phyloP scores from a whole-genome alignment of 257 asterid species.

The Paulownia fortunei region DNA sequence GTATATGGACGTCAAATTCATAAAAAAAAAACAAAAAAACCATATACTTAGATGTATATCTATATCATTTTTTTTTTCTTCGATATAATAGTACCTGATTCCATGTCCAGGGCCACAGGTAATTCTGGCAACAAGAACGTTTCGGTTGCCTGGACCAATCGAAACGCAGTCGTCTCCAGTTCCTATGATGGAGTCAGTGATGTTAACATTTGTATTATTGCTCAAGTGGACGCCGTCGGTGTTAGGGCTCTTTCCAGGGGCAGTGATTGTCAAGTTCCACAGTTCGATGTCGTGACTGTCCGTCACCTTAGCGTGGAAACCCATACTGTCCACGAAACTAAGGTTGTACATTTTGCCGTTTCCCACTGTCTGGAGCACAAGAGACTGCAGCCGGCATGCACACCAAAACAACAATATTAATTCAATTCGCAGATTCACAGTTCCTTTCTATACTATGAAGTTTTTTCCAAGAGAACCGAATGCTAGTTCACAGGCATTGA shows the following conservation, averaged over 20 bases:
- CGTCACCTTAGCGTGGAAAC: constrained; percentile 62
- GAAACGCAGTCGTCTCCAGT: constrained; percentile 68
- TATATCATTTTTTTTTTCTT: too few relatives aligned
- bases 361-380: constrained; percentile 36
- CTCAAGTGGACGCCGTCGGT: constrained; percentile 79
- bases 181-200: constrained; percentile 52
- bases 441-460: too few relatives aligned
- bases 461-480: too few relatives aligned
- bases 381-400: constrained; percentile 40
- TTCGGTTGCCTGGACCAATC: constrained; percentile 50
- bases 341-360: constrained; percentile 38
- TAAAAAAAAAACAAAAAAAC: neutral
- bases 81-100: constrained; percentile 56
- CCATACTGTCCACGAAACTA: constrained; percentile 60
- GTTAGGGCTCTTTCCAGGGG: constrained; percentile 80
- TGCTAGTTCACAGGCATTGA: too few relatives aligned
- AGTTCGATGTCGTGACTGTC: constrained; percentile 44
- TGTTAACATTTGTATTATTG: constrained; percentile 35
- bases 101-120: constrained; percentile 76
- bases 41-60: too few relatives aligned
- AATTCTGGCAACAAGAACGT: constrained; percentile 36
- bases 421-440: too few relatives aligned
- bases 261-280: constrained; percentile 45
- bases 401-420: neutral
- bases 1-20: too few relatives aligned